Base-by-base conservation (phyloP, 1,139 yeast genomes). In the Candida albicans region DNA sequence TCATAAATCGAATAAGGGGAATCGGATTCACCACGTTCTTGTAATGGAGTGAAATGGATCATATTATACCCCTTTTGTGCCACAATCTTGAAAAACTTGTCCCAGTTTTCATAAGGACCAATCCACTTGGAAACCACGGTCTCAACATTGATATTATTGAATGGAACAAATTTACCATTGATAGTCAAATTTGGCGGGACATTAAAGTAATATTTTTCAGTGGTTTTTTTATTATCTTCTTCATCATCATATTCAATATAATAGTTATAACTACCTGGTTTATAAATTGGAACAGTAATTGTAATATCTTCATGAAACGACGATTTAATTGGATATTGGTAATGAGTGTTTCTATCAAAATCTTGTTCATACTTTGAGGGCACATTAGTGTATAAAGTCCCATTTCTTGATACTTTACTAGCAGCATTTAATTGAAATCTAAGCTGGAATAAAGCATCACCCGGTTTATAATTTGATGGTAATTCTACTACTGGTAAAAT, bases 41-140 rank as follows among this genome's bases (percentile, higher is more conserved):
- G 97, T 51, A 93, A 72, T 0, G 99, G 99, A 1, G 98, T 90
- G 61, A 93, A 93, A 67, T 93, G 99, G 38, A 93, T 71, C 96
- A 91, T 88, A 62, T 93, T 93, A 70, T 91, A 93, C 14, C 95
- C 93, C 64, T 93, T 93, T 8, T 65, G 62, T 13, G 82, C 68
- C 36, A 93, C 77, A 40, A 78, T 76, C 3, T 64, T 59, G 47
- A 93, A 85, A 47, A 87, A 69, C 1, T 67, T 59, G 46, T 80
- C 79, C 98, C 98, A 93, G 40, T 52, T 60, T 37, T 56, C 59
- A 53, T 73, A 66, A 9, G 81, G 77, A 1, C 97, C 97, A 68
- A 90, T 79, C 95, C 96, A 89, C 67, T 93, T 93, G 36, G 96
- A 87, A 9, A 93, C 80, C 32, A 93, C 84, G 2, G 96, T 81